These are phyloP conservation scores for Cyclotella distinguenda DNA, from an alignment of 108 stramenopile genomes.

Conservation along the genomic window DNA sequence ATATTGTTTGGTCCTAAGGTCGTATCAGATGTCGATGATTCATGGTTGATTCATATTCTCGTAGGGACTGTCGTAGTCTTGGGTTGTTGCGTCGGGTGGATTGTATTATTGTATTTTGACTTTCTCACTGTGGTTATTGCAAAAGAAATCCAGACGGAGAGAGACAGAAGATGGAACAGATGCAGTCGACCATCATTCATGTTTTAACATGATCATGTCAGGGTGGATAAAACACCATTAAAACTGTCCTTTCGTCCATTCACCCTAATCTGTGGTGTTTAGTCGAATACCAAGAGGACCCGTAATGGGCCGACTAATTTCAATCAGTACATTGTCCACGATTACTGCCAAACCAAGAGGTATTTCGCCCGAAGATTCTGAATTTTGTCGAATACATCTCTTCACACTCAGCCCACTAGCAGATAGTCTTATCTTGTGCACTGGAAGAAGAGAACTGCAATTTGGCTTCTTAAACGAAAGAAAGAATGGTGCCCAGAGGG, in stretches of 20 bases:
- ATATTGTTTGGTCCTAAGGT: background rate
- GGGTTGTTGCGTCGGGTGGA: slow-evolving; percentile 14
- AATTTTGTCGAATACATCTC: slow-evolving; percentile 8
- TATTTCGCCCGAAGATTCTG: slow-evolving; percentile 13
- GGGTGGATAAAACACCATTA: no score
- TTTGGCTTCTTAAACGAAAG: background rate
- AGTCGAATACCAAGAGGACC: no score
- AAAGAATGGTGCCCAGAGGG: slow-evolving; percentile 52
- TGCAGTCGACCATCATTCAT: background rate
- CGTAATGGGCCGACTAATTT: slow-evolving; percentile 18
- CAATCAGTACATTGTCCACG: slow-evolving; percentile 46
- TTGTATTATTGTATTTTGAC: slow-evolving; percentile 16
- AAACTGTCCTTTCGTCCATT: no score
- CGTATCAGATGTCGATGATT: slow-evolving; percentile 32
- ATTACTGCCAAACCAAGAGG: slow-evolving; percentile 26
- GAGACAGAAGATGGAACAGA: slow-evolving; percentile 3
- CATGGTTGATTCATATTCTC: slow-evolving; percentile 33
- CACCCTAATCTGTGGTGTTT: no score
- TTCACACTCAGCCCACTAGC: slow-evolving; percentile 49
- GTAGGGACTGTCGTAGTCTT: slow-evolving; percentile 11
- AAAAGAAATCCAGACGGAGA: slow-evolving; percentile 20
- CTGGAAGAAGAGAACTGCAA: slow-evolving; percentile 18
- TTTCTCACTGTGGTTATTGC: slow-evolving; percentile 14
- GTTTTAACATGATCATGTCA: no score
- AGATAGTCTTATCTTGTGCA: slow-evolving; percentile 53